Evolutionary conservation across 2,329 filamentous ascomycete species (phyloP), one percentile per base, ranked within the genome.

Genomic region (Chrysoporthe cubensis): DNA sequence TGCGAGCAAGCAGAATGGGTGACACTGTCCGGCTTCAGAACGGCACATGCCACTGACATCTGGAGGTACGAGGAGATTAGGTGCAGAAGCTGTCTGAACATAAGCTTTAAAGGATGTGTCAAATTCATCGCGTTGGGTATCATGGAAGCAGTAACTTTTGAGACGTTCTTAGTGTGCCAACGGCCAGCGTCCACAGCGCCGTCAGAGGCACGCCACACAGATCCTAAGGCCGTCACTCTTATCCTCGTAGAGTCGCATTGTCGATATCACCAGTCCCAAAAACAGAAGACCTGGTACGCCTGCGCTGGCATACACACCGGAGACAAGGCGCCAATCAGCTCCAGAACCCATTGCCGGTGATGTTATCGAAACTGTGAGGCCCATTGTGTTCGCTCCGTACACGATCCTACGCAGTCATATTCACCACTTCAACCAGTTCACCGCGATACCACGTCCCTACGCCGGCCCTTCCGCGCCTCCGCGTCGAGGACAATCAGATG

Each of bases 401-500:
- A 57, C 64, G 63, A 60, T 65, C 68, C 54, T 69, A 69, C 68
- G 68, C 65, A 42, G 34, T 61, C 59, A 40, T 48, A 61, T 65
- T 65, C 66, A 69, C 68, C 68, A 52, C 42, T 62, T 67, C 66
- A 40, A 62, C 65, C 68, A 60, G 21, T 67, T 59, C 65, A 67
- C 68, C 68, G 44, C 48, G 67, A 64, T 58, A 59, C 68, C 68
- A 61, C 37, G 50, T 66, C 68, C 72, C 71, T 62, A 72, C 54
- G 66, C 71, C 74, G 63, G 46, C 71, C 72, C 71, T 69, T 71
- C 73, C 69, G 72, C 73, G 74, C 74, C 73, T 69, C 74, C 77
- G 74, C 71, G 72, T 73, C 74, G 71, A 71, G 72, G 73, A 76
- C 76, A 78, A 76, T 77, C 75, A 77, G 73, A 78, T 82, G 77